Evolutionary conservation across 2,329 filamentous ascomycete species (phyloP), one percentile per base, ranked within the genome.

Genomic region (Berkeleyomyces rouxiae): DNA sequence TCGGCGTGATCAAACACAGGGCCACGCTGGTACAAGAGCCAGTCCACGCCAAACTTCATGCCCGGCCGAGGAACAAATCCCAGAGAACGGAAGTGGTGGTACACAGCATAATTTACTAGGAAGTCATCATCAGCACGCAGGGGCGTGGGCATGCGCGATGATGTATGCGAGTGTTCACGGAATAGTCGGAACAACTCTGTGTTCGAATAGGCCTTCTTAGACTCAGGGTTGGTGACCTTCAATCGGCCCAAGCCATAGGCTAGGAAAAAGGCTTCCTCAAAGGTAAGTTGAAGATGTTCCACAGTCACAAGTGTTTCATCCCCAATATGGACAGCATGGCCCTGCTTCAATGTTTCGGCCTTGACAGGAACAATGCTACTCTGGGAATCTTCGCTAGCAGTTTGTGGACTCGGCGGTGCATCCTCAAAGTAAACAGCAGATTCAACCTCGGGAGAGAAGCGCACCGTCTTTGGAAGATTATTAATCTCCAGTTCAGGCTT

Each of bases 1-100:
- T 97, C 90, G 31, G 93, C 93, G 70, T 99, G 93, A 31, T 90
- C 85, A 72, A 99, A 97, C 0, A 93, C 92, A 0, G 93, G 93
- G 0, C 93, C 93, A 23, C 90, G 86, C 63, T 90, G 85, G 74
- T 99, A 99, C 6, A 99, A 80, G n/a, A 99, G 77, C 77, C 89
- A 96, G 72, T 99, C 93, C 7, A 90, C 88, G 31, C 88, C 89
- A 68, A 99, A 99, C 70, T 99, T 99, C 71, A 95, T 85, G 43
- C 93, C 95, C 4, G 88, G 84, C 11, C 95, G 86, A 0, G 95
- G 87, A 0, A 96, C 89, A 92, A 93, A 99, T 33, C 93, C 93
- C 0, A 97, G 78, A 0, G 90, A 95, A 44, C 93, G 86, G 75
- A 96, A 99, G 71, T 99, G 92, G 71, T 99, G 93, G 72, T 96